Base-by-base conservation (phyloP, 257 asterid species). In the Nicotiana sylvestris region DNA sequence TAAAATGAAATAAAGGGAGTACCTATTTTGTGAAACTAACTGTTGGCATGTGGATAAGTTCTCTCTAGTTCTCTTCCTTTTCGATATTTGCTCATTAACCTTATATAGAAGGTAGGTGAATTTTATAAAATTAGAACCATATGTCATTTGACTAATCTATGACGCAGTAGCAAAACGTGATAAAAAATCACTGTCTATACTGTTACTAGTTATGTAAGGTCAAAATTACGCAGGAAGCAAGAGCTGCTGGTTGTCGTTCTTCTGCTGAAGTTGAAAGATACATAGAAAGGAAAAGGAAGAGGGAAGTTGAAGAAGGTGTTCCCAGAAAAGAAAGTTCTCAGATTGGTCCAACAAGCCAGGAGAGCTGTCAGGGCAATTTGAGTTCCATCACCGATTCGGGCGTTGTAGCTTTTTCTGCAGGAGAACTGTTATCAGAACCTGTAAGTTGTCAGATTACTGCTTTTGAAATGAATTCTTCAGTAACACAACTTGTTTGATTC, bases 191-290 rank as follows among this genome's bases (percentile, higher is more conserved):
- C 64, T 13, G 39, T 62, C 53, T 32, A 66, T 64, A 17, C 21
- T 43, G 56, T 55, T 80, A 37, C 68, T 56, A 29, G 32, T 77
- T 29, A 13, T 65, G 37, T 15, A 43, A 78, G 27, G 57, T 17
- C 33, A 69, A 81, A 69, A 66, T 60, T 37, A 72, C 87, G 84
- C 92, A 95, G 98, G 96, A 93, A 88, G 97, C 97, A 17, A 87
- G 89, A 84, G 94, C 91, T 62, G 93, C 91, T 69, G 98, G 98
- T 21, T 94, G 94, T 78, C 93, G 89, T 35, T 87, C 92, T 39
- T 84, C 93, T 70, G 88, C 90, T 9, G 96, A 92, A 85, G 98
- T 95, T 21, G 93, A 91, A 83, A 89, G 92, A 80, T 93, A 89
- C 83, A 69, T 91, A 13, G 96, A 92, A 80, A 91, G 77, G 82